Evolutionary conservation across 179 eudicot genomes (phyloP).

Genomic region (Actinidia arguta): DNA sequence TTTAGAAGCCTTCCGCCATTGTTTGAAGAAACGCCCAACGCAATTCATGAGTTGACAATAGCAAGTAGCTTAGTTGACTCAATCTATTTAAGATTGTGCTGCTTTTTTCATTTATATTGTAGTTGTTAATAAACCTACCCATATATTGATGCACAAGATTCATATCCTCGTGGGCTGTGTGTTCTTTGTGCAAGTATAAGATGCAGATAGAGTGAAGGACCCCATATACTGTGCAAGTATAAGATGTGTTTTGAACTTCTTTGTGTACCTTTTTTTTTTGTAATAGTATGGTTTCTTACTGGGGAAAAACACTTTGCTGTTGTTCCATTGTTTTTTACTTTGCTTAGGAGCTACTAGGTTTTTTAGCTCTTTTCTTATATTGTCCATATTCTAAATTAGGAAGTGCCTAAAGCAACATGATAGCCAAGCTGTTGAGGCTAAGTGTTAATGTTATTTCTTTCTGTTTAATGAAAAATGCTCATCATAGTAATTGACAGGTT

Average conservation of each 20-base stretch:
- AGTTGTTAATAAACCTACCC: neutral
- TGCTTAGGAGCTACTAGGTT: neutral
- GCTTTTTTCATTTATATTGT: neutral
- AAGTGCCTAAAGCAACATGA: neutral
- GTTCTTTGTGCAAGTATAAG: neutral
- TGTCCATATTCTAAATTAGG: neutral
- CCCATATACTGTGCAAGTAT: no score
- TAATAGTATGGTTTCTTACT: no score
- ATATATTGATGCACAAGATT: neutral
- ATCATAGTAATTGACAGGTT: no score
- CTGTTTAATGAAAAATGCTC: no score
- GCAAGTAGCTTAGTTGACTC: conserved; percentile 62
- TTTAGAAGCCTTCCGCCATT: conserved; percentile 92
- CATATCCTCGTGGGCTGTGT: neutral
- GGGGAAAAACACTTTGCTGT: no score
- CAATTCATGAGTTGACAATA: conserved; percentile 72
- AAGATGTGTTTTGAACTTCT: no score
- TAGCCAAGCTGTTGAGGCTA: neutral
- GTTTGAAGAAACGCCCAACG: conserved; percentile 76
- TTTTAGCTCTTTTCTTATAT: neutral
- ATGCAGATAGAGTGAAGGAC: neutral
- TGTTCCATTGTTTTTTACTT: neutral
- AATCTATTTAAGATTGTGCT: neutral
- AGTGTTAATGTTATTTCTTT: neutral
- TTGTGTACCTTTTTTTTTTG: no score